Evolutionary conservation across 495 filamentous ascomycete species (phyloP).

Genomic region (Podospora pseudoanserina): DNA sequence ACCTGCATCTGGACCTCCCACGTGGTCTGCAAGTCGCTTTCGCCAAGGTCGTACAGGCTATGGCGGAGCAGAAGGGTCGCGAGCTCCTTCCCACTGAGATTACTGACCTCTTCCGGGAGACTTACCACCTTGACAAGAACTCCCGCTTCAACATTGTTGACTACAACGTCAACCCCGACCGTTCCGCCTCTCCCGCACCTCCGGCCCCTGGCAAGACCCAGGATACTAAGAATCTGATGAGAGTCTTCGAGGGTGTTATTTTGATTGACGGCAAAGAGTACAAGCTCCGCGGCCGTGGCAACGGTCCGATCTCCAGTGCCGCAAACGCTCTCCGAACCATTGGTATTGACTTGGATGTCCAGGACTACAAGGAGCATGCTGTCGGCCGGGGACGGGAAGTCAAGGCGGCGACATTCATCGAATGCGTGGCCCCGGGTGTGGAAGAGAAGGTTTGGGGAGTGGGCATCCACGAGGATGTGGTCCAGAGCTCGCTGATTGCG

Average conservation of each 20-base stretch:
- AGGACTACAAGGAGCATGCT: slow-evolving; percentile 94
- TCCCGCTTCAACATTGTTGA: slow-evolving; percentile 85
- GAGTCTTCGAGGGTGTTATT: slow-evolving; percentile 84
- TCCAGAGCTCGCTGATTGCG: slow-evolving; percentile 87
- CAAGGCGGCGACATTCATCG: slow-evolving; percentile 91
- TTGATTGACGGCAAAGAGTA: slow-evolving; percentile 79
- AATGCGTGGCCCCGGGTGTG: slow-evolving; percentile 71
- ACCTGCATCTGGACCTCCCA: slow-evolving; percentile 86
- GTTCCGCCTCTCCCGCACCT: slow-evolving; percentile 71
- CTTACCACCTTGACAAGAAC: slow-evolving; percentile 78
- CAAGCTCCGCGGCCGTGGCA: slow-evolving; percentile 72
- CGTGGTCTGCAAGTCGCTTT: slow-evolving; percentile 92
- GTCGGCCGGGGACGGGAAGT: slow-evolving; percentile 75
- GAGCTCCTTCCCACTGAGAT: slow-evolving; percentile 85
- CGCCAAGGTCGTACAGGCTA: slow-evolving; percentile 76
- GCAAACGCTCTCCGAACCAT: slow-evolving; percentile 76
- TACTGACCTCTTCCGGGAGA: slow-evolving; percentile 74
- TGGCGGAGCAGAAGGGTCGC: slow-evolving; percentile 69
- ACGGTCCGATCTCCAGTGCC: slow-evolving; percentile 85
- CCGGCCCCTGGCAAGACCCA: slow-evolving; percentile 63
- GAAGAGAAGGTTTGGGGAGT: slow-evolving; percentile 86
- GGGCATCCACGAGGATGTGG: slow-evolving; percentile 91
- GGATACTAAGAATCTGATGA: slow-evolving; percentile 71
- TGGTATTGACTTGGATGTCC: slow-evolving; percentile 88
- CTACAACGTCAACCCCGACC: slow-evolving; percentile 86